Percentiles rank a stretch among this genome's conserved stretches.
phyloP scores from a whole-genome alignment of 177 flowering plant genomes.

The Tripterygium wilfordii region DNA sequence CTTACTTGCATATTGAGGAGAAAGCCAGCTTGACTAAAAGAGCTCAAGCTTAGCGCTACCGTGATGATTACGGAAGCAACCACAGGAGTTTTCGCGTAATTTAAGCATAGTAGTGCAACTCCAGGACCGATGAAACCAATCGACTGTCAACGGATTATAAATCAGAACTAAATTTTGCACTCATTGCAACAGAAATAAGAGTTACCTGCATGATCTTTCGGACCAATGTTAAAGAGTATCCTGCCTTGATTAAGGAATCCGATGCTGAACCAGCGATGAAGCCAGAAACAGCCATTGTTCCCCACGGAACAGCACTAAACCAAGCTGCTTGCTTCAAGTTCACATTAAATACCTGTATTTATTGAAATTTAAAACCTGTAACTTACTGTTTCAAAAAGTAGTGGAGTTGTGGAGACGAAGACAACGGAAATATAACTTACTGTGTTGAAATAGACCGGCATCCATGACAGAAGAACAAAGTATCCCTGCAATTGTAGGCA shows the following conservation, averaged over 20 bases:
- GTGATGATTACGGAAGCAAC: conserved; percentile 62
- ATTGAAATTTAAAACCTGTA: background rate
- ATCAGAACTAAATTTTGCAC: too few relatives aligned
- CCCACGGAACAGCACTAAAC: conserved; percentile 99
- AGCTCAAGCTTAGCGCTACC: conserved; percentile 80
- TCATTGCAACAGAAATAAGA: too few relatives aligned
- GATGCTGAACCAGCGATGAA: conserved; percentile 70
- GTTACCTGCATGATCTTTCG: conserved; percentile 97
- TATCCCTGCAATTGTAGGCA: conserved; percentile 61
- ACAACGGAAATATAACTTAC: conserved; percentile 52
- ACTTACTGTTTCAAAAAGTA: too few relatives aligned
- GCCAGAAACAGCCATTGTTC: conserved; percentile 86
- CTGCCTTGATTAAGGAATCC: conserved; percentile 65
- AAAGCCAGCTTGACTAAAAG: conserved; percentile 97
- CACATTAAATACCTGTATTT: conserved; percentile 65
- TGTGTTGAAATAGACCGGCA: conserved; percentile 95
- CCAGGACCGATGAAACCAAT: conserved; percentile 98
- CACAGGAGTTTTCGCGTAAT: conserved; percentile 63
- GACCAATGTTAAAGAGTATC: conserved; percentile 66
- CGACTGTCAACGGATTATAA: conserved; percentile 40
- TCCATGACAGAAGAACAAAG: conserved; percentile 96
- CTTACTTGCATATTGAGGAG: conserved; percentile 92
- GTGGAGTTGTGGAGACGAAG: too few relatives aligned
- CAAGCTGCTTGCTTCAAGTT: conserved; percentile 96
- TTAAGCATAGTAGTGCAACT: conserved; percentile 68